Evolutionary conservation across 2,329 filamentous ascomycete genomes (phyloP).

Genomic region (Curvularia hawaiiensis): DNA sequence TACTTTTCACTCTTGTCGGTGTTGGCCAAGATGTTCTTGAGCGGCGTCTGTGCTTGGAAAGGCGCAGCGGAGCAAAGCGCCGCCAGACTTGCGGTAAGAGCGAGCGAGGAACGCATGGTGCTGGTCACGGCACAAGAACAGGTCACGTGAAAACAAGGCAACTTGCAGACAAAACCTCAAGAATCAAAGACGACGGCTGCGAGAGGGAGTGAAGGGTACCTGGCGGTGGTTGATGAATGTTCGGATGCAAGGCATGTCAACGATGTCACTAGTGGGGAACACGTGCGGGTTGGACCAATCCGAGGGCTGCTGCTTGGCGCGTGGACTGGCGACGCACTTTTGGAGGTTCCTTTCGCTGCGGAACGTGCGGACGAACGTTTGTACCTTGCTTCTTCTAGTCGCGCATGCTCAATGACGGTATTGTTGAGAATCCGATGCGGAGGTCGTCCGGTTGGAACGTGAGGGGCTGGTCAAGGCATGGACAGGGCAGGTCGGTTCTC

Average conservation of each 20-base stretch:
- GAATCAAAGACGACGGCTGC: background rate
- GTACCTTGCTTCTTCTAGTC: background rate
- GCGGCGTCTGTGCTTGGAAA: conserved; percentile 47
- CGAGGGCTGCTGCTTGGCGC: conserved; percentile 12
- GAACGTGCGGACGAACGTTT: conserved; percentile 1
- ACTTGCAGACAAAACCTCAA: background rate
- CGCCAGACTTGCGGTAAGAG: conserved; percentile 23
- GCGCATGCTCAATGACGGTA: background rate
- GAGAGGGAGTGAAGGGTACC: conserved; percentile 6
- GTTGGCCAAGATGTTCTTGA: conserved; percentile 62
- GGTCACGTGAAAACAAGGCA: background rate
- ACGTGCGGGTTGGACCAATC: conserved; percentile 28
- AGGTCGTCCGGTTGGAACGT: background rate
- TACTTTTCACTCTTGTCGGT: conserved; percentile 60
- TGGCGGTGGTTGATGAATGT: conserved; percentile 15
- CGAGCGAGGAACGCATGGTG: conserved; percentile 29
- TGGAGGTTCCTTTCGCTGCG: conserved; percentile 1
- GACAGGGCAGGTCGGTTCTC: background rate
- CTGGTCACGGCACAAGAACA: conserved; percentile 1
- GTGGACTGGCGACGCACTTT: conserved; percentile 11
- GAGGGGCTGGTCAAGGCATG: background rate
- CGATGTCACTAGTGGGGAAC: conserved; percentile 31
- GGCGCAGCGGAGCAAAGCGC: conserved; percentile 33
- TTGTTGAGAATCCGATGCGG: background rate
- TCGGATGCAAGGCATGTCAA: conserved; percentile 18